phyloP scores from a whole-genome alignment of 78 protist genomes.

The Emiliania huxleyi region DNA sequence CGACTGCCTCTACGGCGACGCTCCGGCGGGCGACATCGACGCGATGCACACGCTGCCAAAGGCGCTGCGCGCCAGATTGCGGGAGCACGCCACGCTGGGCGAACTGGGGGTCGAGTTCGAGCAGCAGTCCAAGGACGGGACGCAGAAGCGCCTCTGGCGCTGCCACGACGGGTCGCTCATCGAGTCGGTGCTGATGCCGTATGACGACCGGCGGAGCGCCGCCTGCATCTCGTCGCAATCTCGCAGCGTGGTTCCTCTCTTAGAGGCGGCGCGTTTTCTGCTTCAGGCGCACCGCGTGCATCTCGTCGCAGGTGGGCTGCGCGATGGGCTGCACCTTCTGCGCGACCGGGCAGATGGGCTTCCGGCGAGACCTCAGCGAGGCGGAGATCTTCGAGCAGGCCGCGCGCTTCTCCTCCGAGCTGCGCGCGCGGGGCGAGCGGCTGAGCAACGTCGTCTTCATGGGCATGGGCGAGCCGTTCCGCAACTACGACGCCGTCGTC shows the following conservation, averaged over 20 bases:
- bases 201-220: constrained; percentile 28
- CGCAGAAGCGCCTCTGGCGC: constrained; percentile 30
- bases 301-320: constrained; percentile 35
- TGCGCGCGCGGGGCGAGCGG: not conserved
- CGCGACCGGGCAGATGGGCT: constrained; percentile 55
- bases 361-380: not conserved
- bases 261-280: not conserved
- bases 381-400: constrained; percentile 36
- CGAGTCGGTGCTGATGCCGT: constrained; percentile 51
- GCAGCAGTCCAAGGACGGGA: constrained; percentile 13
- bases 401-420: not conserved
- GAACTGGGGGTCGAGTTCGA: not conserved
- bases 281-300: no score
- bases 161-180: constrained; percentile 17
- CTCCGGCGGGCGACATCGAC: not conserved
- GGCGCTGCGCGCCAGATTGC: constrained; percentile 2
- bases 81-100: not conserved
- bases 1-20: not conserved
- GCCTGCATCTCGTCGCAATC: constrained; percentile 52
- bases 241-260: no score
- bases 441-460: constrained; percentile 7
- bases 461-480: constrained; percentile 16
- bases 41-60: not conserved
- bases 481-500: constrained; percentile 17
- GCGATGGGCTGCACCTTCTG: constrained; percentile 50